Evolutionary conservation across 805 yeast species (phyloP).

Genomic region (Cyberlindnera meyerae): DNA sequence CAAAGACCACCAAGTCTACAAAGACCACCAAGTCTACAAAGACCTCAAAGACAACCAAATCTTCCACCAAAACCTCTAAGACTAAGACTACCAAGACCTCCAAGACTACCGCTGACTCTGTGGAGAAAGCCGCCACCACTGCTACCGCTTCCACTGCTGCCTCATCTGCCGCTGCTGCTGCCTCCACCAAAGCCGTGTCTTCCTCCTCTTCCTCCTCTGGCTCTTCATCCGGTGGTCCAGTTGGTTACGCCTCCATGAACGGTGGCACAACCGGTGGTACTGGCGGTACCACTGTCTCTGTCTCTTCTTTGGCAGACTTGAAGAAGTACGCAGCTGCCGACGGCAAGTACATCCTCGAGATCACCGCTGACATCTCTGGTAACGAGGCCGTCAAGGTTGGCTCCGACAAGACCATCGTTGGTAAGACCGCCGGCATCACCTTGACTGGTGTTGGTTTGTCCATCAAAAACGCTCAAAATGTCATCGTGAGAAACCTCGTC

Average conservation of each 20-base stretch:
- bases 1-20: no score
- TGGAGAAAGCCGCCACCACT: no score
- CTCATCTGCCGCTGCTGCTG: neutral
- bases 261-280: slow-evolving; percentile 8
- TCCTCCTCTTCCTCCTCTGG: neutral
- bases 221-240: neutral
- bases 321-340: slow-evolving; percentile 1
- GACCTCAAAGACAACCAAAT: no score
- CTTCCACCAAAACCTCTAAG: no score
- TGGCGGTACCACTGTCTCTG: slow-evolving; percentile 4
- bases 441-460: slow-evolving; percentile 4
- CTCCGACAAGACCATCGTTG: slow-evolving; percentile 6
- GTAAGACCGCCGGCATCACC: slow-evolving; percentile 7
- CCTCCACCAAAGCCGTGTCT: no score
- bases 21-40: no score
- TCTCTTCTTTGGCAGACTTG: slow-evolving; percentile 1
- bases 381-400: slow-evolving; percentile 2
- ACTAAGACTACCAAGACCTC: no score
- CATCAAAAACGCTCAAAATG: slow-evolving; percentile 2
- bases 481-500: slow-evolving; percentile 6
- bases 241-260: slow-evolving; percentile 4
- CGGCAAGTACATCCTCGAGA: slow-evolving; percentile 3
- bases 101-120: no score
- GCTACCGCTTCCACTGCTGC: neutral
- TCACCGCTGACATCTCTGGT: slow-evolving; percentile 6